Evolutionary conservation across 139 green algal genomes (phyloP), one percentile per base, ranked within the genome.

Genomic region (Spirogloea muscicola): DNA sequence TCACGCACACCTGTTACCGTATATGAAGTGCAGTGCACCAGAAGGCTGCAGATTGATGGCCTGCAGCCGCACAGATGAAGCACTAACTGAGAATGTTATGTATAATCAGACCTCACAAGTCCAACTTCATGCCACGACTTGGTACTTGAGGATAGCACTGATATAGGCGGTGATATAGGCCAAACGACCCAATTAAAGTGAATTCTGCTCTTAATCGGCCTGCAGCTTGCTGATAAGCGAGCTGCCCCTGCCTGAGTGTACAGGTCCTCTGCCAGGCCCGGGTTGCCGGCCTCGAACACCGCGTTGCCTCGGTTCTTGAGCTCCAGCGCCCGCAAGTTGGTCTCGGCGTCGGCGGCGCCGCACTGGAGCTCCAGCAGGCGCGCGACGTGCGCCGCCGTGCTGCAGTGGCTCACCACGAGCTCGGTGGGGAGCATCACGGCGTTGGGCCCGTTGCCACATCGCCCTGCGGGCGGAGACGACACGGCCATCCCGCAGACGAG

Each of bases 331-430:
- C 31, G 29, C 55, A 77, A 34, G 37, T 77, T 77, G 31, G 42
- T 77, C 57, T 77, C 68, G 25, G 68, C 29, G 42, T 38, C 65
- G 4, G 61, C 31, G 33, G 10, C 68, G 39, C 60, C 68, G 31
- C 68, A 77, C 58, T 77, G 68, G n/a, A 49, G 16, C 34, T 77
- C 68, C 55, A 77, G 57, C 41, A 77, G 68, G 25, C 68, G 52
- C 33, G 68, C 68, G 25, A 59, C 68, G 68, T 77, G 68, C 42
- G 58, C 58, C 29, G 68, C 55, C 18, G 68, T 73, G 58, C 36
- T 77, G 68, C 68, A 77, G 58, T 77, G 68, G 10, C 58, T 1
- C 37, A 77, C 34, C 37, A 77, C 5, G 33, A 76, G 36, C 60
- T 70, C 3, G 0, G 21, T 25, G 25, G 68, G 68, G 31, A 77